These are phyloP conservation scores for Sungouiella blattae DNA, from an alignment of 805 yeast genomes.

Conservation along the genomic window DNA sequence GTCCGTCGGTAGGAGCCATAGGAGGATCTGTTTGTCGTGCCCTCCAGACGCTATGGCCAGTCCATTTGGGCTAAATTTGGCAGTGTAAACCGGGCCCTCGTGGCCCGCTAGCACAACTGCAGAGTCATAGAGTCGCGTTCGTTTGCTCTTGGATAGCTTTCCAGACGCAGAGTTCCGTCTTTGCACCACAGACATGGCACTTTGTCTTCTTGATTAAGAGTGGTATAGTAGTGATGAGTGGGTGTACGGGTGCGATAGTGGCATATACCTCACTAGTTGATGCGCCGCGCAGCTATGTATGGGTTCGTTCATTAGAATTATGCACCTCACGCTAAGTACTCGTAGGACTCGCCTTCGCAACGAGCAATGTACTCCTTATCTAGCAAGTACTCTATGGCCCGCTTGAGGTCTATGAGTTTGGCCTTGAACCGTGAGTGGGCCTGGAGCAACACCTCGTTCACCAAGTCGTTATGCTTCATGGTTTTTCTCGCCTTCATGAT, in stretches of 20 bases:
- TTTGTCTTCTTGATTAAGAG: too few species aligned
- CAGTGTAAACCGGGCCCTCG: slow-evolving; percentile 49
- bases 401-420: slow-evolving; percentile 78
- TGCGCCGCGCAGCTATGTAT: too few species aligned
- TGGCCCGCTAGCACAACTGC: slow-evolving; percentile 49
- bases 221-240: neutral
- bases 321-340: slow-evolving; percentile 65
- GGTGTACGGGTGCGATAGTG: neutral
- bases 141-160: slow-evolving; percentile 1
- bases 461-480: slow-evolving; percentile 72
- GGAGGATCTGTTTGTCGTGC: slow-evolving; percentile 45
- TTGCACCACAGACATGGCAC: slow-evolving; percentile 1
- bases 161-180: neutral
- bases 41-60: slow-evolving; percentile 60
- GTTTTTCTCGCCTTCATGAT: slow-evolving; percentile 92
- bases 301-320: too few species aligned
- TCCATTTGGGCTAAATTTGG: slow-evolving; percentile 52
- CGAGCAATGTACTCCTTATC: slow-evolving; percentile 85
- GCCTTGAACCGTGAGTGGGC: slow-evolving; percentile 82
- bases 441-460: slow-evolving; percentile 85
- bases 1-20: slow-evolving; percentile 42
- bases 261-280: too few species aligned
- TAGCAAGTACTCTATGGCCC: slow-evolving; percentile 77
- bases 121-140: slow-evolving; percentile 19
- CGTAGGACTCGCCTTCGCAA: slow-evolving; percentile 68